Evolutionary conservation across 805 yeast species (phyloP).

Genomic region (Hanseniaspora lachancei): DNA sequence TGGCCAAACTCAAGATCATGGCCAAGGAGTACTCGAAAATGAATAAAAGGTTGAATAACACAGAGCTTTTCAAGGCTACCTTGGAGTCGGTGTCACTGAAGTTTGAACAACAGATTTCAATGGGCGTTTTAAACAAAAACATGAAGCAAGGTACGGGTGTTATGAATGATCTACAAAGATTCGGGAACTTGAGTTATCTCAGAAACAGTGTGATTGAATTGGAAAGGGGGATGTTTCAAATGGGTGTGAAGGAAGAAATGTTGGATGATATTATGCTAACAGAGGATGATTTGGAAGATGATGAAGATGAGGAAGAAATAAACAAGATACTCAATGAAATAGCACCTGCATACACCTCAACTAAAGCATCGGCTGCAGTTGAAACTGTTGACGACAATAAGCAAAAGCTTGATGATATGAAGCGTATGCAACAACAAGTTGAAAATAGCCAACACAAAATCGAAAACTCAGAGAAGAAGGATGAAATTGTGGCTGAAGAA

Average conservation of each 20-base stretch:
- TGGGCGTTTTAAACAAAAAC: constrained; percentile 69
- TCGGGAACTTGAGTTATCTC: constrained; percentile 68
- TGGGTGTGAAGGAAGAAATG: constrained; percentile 88
- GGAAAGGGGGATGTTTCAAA: constrained; percentile 72
- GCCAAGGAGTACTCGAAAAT: constrained; percentile 71
- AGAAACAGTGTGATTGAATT: constrained; percentile 73
- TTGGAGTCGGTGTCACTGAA: constrained; percentile 78
- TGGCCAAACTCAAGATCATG: constrained; percentile 49
- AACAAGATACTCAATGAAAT: constrained; percentile 44
- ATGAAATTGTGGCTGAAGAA: constrained; percentile 31
- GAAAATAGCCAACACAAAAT: neutral
- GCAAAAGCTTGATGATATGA: constrained; percentile 18
- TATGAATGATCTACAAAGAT: constrained; percentile 76
- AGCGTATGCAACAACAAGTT: constrained; percentile 14
- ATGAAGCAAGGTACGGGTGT: constrained; percentile 64
- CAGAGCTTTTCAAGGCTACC: constrained; percentile 50
- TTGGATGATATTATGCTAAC: constrained; percentile 64
- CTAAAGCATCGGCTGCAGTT: constrained; percentile 21
- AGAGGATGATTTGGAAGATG: constrained; percentile 54
- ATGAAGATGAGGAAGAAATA: constrained; percentile 54
- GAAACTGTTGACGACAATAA: constrained; percentile 28
- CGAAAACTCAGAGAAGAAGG: constrained; percentile 25
- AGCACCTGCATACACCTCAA: constrained; percentile 17
- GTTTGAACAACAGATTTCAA: constrained; percentile 78
- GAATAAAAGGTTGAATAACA: constrained; percentile 38